Evolutionary conservation across 768 basidiomycete species (phyloP), one percentile per base, ranked within the genome.

Genomic region (Chiua virens): DNA sequence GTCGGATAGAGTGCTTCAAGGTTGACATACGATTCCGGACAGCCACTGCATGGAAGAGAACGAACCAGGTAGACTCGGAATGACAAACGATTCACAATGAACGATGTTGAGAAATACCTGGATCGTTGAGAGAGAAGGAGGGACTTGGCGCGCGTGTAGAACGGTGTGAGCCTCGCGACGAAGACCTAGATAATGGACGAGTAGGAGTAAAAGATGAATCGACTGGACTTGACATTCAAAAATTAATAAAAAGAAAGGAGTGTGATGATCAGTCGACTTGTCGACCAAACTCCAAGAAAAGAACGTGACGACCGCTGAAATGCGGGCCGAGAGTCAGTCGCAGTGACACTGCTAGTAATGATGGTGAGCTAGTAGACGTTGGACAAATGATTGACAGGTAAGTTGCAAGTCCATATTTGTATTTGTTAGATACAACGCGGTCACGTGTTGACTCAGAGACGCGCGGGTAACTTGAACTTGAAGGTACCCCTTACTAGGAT

Each of bases 21-120:
- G 83, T 85, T 58, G 87, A 89, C 71, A 92, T 85, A 53, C 91
- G 89, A 59, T 81, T 84, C 49, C 89, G 82, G 47, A 90, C 76
- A 55, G 83, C 79, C 63, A 90, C 89, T 92, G 61, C 44, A 61
- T 54, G 52, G 55, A 64, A 61, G 37, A 53, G 53, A 62, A 60
- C 55, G 65, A 64, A 68, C n/a, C n/a, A n/a, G n/a, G n/a, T n/a
- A n/a, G n/a, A n/a, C n/a, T 52, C 55, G 53, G 58, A 57, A 40
- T 57, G 50, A 64, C 54, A 54, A 58, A 43, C 35, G 43, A 46
- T 53, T 68, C 55, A 60, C 49, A 56, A 53, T 56, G 56, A 58
- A 43, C 48, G 50, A 40, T 36, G 51, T 52, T 57, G 42, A 58
- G 30, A 71, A 79, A 62, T 68, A 88, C 88, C 85, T 72, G 86